Evolutionary conservation across 164 flowering plant species (phyloP), one percentile per base, ranked within the genome.

Genomic region (Tinospora cordifolia): DNA sequence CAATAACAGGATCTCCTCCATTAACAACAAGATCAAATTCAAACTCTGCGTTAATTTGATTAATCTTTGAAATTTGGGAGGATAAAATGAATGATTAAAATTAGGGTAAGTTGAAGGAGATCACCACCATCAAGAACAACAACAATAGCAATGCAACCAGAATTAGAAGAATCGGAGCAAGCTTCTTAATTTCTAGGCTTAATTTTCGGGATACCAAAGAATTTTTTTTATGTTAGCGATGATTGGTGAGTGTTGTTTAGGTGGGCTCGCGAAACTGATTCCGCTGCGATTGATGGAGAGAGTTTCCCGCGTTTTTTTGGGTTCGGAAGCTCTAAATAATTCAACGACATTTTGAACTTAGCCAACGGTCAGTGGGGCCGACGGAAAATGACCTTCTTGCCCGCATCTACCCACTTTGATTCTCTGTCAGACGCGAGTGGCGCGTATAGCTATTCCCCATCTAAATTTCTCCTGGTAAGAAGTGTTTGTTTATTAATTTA

Each of bases 1-100:
- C 73, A 71, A 63, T 49, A 49, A 25, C 12, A 9, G 68, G 59
- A 44, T 47, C n/a, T 39, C 64, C 64, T 15, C 71, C 64, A 69
- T 69, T 58, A 67, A 49, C 60, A 25, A 49, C 24, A 49, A 8
- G 34, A 60, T 12, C 11, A 17, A n/a, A 58, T 17, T 6, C 13
- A 60, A 14, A 60, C 14, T 47, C 22, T 38, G 3, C 36, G 41
- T 4, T 69, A n/a, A n/a, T 22, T 2, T 60, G 22, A 5, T 60
- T 9, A 8, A 13, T 22, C 63, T 60, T 9, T 10, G 25, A 24
- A 24, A 10, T 3, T 22, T 6, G 8, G 26, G 25, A 8, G 15
- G 6, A 5, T 21, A 6, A n/a, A 0, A 24, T 4, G 12, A 24
- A 24, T 60, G 25, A 3, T 26, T 26, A 58, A 30, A 30, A 30